Evolutionary conservation across 169 alveolate species (phyloP).

Genomic region (Plasmodium falciparum): DNA sequence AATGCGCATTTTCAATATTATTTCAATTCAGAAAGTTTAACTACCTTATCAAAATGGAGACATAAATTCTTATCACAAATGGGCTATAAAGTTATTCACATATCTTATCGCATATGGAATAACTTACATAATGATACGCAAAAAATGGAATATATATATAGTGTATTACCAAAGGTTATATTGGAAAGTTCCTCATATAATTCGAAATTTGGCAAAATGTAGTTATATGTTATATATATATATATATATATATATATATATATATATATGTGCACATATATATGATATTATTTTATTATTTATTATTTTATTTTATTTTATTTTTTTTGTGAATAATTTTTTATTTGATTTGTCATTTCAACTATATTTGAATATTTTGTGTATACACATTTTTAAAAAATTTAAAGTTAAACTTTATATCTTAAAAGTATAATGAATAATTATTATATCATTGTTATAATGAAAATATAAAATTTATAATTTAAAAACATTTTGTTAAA

Average conservation of each 20-base stretch:
- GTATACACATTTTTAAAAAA: conserved; percentile 5
- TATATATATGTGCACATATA: background rate
- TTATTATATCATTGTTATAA: too few species aligned
- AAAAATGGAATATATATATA: conserved; percentile 73
- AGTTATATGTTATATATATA: too few species aligned
- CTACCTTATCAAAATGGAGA: conserved; percentile 79
- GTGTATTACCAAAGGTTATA: conserved; percentile 48
- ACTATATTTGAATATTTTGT: background rate
- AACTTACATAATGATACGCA: conserved; percentile 79
- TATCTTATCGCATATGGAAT: conserved; percentile 84
- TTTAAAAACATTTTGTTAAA: too few species aligned
- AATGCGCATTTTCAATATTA: conserved; percentile 72
- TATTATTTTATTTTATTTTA: background rate
- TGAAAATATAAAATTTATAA: too few species aligned
- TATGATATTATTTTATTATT: background rate
- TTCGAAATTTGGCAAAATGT: background rate
- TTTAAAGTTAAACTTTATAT: background rate
- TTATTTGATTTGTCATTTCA: background rate
- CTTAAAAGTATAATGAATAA: too few species aligned
- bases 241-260: background rate
- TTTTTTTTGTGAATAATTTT: background rate
- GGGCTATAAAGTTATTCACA: conserved; percentile 84
- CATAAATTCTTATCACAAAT: conserved; percentile 83
- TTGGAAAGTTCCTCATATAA: conserved; percentile 13
- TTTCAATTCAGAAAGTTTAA: conserved; percentile 44